Evolutionary conservation across 2,329 filamentous ascomycete genomes (phyloP).

Genomic region (Sphaceloma murrayae): DNA sequence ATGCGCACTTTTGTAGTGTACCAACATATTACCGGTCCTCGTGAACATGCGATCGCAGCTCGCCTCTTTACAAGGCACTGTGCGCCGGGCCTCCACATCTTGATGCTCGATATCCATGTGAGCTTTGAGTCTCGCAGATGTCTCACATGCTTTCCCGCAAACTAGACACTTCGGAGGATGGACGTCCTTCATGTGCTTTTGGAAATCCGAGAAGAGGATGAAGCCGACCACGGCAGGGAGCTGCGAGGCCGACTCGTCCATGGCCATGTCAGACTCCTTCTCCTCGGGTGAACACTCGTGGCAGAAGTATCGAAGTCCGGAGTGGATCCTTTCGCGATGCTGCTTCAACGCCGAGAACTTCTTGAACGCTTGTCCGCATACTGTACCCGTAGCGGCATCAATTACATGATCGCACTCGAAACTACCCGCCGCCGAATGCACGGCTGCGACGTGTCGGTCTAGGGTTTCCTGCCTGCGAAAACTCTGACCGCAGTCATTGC

Average conservation of each 20-base stretch:
- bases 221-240: constrained; percentile 40
- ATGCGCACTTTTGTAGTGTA: constrained; percentile 69
- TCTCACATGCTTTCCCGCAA: constrained; percentile 60
- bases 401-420: constrained; percentile 57
- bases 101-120: constrained; percentile 71
- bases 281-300: constrained; percentile 51
- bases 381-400: constrained; percentile 41
- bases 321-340: constrained; percentile 63
- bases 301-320: constrained; percentile 63
- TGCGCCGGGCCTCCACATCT: constrained; percentile 16
- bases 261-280: constrained; percentile 17
- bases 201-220: constrained; percentile 59
- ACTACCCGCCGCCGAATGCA: constrained; percentile 62
- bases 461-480: constrained; percentile 86
- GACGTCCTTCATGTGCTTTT: constrained; percentile 60
- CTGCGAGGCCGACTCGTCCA: constrained; percentile 25
- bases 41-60: constrained; percentile 72
- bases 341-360: constrained; percentile 59
- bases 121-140: constrained; percentile 57
- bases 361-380: constrained; percentile 63
- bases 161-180: constrained; percentile 66
- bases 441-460: constrained; percentile 67
- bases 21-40: constrained; percentile 70
- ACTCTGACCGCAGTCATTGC: constrained; percentile 62
- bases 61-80: constrained; percentile 51